These are phyloP conservation scores for Verticillium dahliae DNA, from an alignment of 2,329 filamentous ascomycete species.

Conservation along the genomic window DNA sequence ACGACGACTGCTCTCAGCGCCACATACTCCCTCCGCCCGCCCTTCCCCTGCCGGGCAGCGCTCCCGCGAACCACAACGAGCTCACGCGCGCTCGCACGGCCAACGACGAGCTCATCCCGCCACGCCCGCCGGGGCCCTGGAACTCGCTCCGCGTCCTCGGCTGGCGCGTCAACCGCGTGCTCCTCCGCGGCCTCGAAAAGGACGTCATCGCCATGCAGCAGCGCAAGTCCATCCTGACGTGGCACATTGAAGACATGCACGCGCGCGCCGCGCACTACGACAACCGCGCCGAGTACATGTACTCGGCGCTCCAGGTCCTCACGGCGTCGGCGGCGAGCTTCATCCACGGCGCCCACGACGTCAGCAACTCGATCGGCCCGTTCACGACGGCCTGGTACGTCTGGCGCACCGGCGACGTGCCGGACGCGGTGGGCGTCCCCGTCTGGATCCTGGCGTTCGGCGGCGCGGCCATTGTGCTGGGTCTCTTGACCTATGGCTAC, in stretches of 20 bases:
- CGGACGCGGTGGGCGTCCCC: constrained; percentile 31
- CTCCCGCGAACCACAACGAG: constrained; percentile 5
- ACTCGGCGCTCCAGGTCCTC: constrained; percentile 38
- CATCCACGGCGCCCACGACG: constrained; percentile 51
- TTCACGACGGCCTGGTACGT: constrained; percentile 46
- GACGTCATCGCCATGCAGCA: constrained; percentile 41
- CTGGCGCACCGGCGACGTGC: constrained; percentile 34
- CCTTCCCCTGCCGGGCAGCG: constrained; percentile 8
- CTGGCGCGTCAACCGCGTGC: constrained; percentile 31
- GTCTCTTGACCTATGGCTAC: constrained; percentile 57
- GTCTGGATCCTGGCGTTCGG: constrained; percentile 44
- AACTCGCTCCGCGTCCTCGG: constrained; percentile 30
- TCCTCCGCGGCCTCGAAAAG: constrained; percentile 40
- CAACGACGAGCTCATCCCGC: constrained; percentile 18
- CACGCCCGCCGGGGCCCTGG: constrained; percentile 29
- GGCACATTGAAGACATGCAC: constrained; percentile 41
- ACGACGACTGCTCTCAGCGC: constrained; percentile 15
- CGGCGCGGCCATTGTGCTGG: constrained; percentile 42
- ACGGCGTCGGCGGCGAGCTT: constrained; percentile 50
- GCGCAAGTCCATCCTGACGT: constrained; percentile 38
- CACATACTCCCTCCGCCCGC: constrained; percentile 24
- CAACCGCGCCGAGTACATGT: constrained; percentile 46
- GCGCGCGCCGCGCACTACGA: constrained; percentile 42
- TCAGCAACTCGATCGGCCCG: constrained; percentile 44
- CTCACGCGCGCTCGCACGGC: neutral